phyloP scores from a whole-genome alignment of 2,329 filamentous ascomycete genomes.

The Botryotinia calthae region DNA sequence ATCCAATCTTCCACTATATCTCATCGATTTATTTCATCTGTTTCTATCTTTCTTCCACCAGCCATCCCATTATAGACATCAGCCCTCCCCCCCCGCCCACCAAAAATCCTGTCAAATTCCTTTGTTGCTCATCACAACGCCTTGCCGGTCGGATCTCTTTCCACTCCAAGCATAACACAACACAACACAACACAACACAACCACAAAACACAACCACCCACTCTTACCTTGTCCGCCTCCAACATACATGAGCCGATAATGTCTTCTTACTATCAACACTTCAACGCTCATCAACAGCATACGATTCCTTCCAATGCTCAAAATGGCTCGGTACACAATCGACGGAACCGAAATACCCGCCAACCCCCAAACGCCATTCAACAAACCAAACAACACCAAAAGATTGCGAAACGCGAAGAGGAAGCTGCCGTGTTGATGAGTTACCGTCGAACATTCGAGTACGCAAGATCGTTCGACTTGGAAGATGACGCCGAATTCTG shows the following conservation, averaged over 20 bases:
- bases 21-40: not conserved
- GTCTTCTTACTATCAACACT: conserved; percentile 63
- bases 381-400: conserved; percentile 71
- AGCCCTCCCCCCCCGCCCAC: not conserved
- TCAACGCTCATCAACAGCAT: conserved; percentile 55
- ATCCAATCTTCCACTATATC: not conserved
- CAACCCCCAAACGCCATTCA: conserved; percentile 68
- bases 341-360: conserved; percentile 80
- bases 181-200: not conserved
- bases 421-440: conserved; percentile 73
- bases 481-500: conserved; percentile 97
- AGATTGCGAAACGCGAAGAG: conserved; percentile 83
- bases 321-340: conserved; percentile 62
- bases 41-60: not conserved
- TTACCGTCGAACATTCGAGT: conserved; percentile 87
- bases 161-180: not conserved
- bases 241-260: conserved; percentile 45
- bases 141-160: conserved; percentile 13
- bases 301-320: conserved; percentile 51
- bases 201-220: not conserved
- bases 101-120: conserved; percentile 11
- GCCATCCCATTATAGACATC: not conserved
- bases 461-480: conserved; percentile 88
- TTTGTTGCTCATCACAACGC: conserved; percentile 17
- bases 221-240: conserved; percentile 5